These are phyloP conservation scores for Picea abies DNA, from an alignment of 83 land plant species.

Conservation along the genomic window DNA sequence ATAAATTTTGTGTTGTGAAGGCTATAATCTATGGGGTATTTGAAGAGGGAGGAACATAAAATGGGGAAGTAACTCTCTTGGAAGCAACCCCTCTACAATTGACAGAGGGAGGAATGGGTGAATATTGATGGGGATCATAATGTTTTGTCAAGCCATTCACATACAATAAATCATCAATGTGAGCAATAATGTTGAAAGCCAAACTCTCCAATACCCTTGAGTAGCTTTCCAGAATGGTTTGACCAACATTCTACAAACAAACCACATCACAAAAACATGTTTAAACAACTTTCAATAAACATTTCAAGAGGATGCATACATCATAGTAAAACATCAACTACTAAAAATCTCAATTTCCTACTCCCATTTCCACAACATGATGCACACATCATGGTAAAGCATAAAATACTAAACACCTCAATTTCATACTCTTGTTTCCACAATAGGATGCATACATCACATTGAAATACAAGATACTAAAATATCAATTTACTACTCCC, in stretches of 20 bases:
- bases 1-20: constrained; percentile 48
- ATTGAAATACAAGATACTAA: no score
- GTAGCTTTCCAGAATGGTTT: constrained; percentile 74
- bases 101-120: constrained; percentile 13
- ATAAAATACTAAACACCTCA: no score
- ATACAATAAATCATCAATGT: constrained; percentile 67
- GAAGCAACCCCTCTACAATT: constrained; percentile 28
- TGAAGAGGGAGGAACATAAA: constrained; percentile 35
- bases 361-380: no score
- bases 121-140: constrained; percentile 31
- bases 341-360: no score
- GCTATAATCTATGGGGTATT: constrained; percentile 56
- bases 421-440: no score
- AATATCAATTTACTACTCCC: background rate
- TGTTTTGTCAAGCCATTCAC: constrained; percentile 63
- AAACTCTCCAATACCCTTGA: constrained; percentile 83
- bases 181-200: constrained; percentile 69
- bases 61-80: constrained; percentile 33
- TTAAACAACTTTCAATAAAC: background rate
- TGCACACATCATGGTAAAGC: no score
- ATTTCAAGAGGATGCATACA: background rate
- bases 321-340: no score
- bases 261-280: background rate
- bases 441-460: no score
- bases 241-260: constrained; percentile 72